A percentile compares a stretch with the other conserved stretches of the same genome.
Evolutionary conservation across 768 basidiomycete species (phyloP).

Genomic region (Xerocomellus intermedius): DNA sequence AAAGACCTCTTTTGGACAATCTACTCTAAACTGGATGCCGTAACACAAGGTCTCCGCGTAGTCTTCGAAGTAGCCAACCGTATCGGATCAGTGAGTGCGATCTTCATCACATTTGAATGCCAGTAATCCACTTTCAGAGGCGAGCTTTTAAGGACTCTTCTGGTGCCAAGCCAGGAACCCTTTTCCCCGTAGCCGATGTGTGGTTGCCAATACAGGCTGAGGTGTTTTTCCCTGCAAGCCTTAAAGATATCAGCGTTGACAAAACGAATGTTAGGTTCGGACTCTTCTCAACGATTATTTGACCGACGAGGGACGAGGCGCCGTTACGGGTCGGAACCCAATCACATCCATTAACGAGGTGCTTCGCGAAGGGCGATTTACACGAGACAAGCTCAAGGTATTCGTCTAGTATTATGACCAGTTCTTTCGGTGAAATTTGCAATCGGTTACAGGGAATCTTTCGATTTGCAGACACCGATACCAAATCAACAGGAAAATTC

Average conservation of each 20-base stretch:
- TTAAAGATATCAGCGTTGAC: slow-evolving; percentile 5
- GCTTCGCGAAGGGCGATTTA: slow-evolving; percentile 77
- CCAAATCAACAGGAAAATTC: slow-evolving; percentile 62
- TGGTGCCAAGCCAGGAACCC: slow-evolving; percentile 66
- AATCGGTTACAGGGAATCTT: slow-evolving; percentile 64
- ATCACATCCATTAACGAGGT: slow-evolving; percentile 94
- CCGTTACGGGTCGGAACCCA: slow-evolving; percentile 77
- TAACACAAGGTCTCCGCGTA: slow-evolving; percentile 86
- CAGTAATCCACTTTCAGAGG: slow-evolving; percentile 46
- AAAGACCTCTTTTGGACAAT: slow-evolving; percentile 95
- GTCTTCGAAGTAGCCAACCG: slow-evolving; percentile 88
- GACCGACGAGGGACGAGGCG: slow-evolving; percentile 84
- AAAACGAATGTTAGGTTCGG: slow-evolving; percentile 56
- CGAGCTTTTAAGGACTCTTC: slow-evolving; percentile 89
- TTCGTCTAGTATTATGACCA: neutral
- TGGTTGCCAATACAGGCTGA: slow-evolving; percentile 89
- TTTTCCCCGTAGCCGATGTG: slow-evolving; percentile 84
- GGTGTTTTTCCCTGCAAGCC: slow-evolving; percentile 40
- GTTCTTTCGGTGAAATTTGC: neutral
- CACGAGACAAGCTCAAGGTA: slow-evolving; percentile 80
- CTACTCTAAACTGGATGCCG: slow-evolving; percentile 93
- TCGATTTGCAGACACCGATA: slow-evolving; percentile 88
- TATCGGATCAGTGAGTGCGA: slow-evolving; percentile 77
- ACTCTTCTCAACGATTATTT: slow-evolving; percentile 85
- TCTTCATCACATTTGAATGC: neutral